A percentile compares a stretch with the other conserved stretches of the same genome.
Conservation (phyloP, 768 basidiomycete genomes). For the Auricularia heimuer region DNA sequence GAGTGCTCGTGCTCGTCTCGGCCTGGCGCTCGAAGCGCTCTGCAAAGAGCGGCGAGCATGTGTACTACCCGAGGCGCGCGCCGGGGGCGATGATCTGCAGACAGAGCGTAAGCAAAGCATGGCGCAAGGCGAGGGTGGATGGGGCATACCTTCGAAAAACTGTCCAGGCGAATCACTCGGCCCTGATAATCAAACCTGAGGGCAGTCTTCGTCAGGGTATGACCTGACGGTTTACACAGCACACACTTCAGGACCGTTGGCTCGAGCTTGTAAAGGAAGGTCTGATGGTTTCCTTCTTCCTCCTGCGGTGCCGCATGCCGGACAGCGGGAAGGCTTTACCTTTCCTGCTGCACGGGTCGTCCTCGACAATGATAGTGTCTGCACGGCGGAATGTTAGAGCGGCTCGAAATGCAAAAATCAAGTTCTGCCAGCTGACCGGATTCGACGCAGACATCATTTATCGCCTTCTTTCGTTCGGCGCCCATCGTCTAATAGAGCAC, state of each 20-base stretch:
- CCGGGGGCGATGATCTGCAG: conserved; percentile 68
- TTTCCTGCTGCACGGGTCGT: conserved; percentile 67
- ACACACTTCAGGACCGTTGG: conserved; percentile 47
- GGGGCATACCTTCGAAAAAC: conserved; percentile 55
- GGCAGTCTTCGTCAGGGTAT: not conserved
- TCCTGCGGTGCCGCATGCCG: conserved; percentile 11
- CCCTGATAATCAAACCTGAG: conserved; percentile 57
- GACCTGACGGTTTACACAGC: not conserved
- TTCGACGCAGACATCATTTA: conserved; percentile 73
- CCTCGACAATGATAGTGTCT: conserved; percentile 75
- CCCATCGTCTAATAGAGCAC: conserved; percentile 43
- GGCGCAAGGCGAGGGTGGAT: not conserved
- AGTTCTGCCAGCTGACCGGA: conserved; percentile 38
- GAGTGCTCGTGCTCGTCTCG: conserved; percentile 48
- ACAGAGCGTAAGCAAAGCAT: conserved; percentile 8
- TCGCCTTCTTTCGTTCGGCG: conserved; percentile 54
- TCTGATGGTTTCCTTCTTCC: conserved; percentile 17
- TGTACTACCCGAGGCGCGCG: conserved; percentile 70
- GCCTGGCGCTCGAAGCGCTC: conserved; percentile 62
- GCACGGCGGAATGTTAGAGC: not conserved
- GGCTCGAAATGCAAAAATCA: too few species aligned
- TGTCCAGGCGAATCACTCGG: conserved; percentile 74
- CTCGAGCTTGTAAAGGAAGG: conserved; percentile 42
- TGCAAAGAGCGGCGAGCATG: conserved; percentile 63
- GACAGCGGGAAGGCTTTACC: conserved; percentile 37